Evolutionary conservation across 148 eudicot genomes (phyloP).

Genomic region (Selenicereus undatus): DNA sequence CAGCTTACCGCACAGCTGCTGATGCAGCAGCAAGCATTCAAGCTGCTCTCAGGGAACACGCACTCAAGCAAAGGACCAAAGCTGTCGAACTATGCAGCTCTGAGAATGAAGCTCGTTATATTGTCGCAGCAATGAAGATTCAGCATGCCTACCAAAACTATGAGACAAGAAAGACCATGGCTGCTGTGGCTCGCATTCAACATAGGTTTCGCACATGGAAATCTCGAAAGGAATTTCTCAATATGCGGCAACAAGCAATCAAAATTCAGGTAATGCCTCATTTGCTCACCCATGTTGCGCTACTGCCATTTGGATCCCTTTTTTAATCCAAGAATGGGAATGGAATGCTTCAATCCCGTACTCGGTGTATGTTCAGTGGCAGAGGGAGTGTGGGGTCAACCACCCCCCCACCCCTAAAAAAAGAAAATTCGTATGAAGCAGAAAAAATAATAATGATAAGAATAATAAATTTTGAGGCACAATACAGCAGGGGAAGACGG

Average conservation of each 20-base stretch:
- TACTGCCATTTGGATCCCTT: too few species aligned
- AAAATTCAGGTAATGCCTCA: slow-evolving; percentile 67
- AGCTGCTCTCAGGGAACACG: slow-evolving; percentile 68
- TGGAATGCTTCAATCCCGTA: too few species aligned
- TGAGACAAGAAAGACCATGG: slow-evolving; percentile 53
- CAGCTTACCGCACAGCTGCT: slow-evolving; percentile 92
- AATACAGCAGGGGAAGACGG: too few species aligned
- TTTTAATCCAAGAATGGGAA: too few species aligned
- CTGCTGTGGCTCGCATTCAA: slow-evolving; percentile 81
- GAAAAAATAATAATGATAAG: too few species aligned
- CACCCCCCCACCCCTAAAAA: too few species aligned
- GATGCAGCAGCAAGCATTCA: slow-evolving; percentile 95
- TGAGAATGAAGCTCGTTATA: slow-evolving; percentile 71
- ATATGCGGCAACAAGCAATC: slow-evolving; percentile 70
- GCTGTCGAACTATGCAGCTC: slow-evolving; percentile 40
- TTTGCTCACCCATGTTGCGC: neutral
- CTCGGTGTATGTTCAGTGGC: too few species aligned
- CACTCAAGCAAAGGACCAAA: slow-evolving; percentile 54
- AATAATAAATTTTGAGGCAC: too few species aligned
- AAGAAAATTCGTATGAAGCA: too few species aligned
- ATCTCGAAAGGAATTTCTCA: slow-evolving; percentile 63
- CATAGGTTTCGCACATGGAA: slow-evolving; percentile 80
- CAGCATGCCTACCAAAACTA: slow-evolving; percentile 82
- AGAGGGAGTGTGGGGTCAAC: too few species aligned
- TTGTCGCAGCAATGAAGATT: slow-evolving; percentile 89